Percentiles rank a stretch among this genome's conserved stretches.
Evolutionary conservation across 2,329 filamentous ascomycete species (phyloP).

Genomic region (Blastomyces gilchristii): DNA sequence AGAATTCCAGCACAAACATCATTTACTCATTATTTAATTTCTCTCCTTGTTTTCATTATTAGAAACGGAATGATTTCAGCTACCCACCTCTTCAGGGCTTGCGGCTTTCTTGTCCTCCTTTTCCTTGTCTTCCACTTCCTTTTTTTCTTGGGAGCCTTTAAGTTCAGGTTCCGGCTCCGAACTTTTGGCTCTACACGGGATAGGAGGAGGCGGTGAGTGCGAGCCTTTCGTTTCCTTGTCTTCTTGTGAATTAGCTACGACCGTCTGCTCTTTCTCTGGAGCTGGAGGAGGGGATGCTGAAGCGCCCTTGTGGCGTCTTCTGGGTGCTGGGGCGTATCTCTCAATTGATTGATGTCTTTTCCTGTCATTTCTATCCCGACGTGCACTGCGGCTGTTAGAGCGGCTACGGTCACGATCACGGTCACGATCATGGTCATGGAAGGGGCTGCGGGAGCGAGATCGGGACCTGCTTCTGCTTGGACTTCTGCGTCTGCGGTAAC

Average conservation of each 20-base stretch:
- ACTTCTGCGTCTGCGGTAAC: conserved; percentile 25
- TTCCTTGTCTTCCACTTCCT: conserved; percentile 12
- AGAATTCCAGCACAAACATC: conserved; percentile 10
- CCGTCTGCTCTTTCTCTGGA: conserved; percentile 33
- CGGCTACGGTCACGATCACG: conserved; percentile 16
- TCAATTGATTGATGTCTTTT: conserved; percentile 37
- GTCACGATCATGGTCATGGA: conserved; percentile 19
- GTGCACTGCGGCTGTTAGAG: conserved; percentile 23
- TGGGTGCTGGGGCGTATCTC: conserved; percentile 35
- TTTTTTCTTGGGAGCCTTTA: not conserved
- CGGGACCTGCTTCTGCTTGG: conserved; percentile 20
- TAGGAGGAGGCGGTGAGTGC: conserved; percentile 11
- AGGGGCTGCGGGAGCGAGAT: conserved; percentile 21
- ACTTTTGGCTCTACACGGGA: not conserved
- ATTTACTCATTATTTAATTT: not conserved
- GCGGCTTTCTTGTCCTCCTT: conserved; percentile 10
- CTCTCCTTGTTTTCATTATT: not conserved
- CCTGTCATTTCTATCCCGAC: conserved; percentile 24
- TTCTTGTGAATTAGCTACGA: conserved; percentile 28
- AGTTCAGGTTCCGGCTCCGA: conserved; percentile 5
- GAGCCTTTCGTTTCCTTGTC: conserved; percentile 21
- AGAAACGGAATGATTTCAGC: conserved; percentile 11
- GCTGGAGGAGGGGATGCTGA: conserved; percentile 31
- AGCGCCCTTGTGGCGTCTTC: conserved; percentile 34
- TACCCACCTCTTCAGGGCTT: conserved; percentile 25